phyloP scores from a whole-genome alignment of 768 basidiomycete species.

The Pisolithus albus region DNA sequence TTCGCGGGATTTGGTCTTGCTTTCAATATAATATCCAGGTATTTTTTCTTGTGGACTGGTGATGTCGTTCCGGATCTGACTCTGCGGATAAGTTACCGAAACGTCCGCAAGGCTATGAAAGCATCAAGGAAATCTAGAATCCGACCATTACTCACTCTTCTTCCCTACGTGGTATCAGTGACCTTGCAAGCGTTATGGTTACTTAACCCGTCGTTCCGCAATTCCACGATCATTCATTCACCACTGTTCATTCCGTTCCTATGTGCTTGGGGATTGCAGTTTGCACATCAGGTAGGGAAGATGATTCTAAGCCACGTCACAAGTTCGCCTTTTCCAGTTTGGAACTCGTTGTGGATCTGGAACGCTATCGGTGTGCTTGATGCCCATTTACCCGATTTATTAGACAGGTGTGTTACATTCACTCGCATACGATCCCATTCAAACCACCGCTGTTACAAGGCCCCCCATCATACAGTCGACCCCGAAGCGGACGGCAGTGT shows the following conservation, averaged over 20 bases:
- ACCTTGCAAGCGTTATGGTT: constrained; percentile 80
- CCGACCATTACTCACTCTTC: constrained; percentile 62
- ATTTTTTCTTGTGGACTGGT: background rate
- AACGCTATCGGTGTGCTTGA: constrained; percentile 72
- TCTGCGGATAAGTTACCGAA: constrained; percentile 52
- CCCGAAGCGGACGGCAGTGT: constrained; percentile 51
- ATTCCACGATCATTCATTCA: constrained; percentile 68
- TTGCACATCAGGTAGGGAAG: constrained; percentile 82
- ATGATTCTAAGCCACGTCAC: constrained; percentile 95
- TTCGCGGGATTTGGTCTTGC: constrained; percentile 63
- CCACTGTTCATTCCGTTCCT: constrained; percentile 81
- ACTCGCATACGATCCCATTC: constrained; percentile 4
- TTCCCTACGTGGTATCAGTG: constrained; percentile 73
- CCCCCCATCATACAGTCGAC: constrained; percentile 71
- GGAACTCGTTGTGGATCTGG: constrained; percentile 85
- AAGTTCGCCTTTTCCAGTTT: constrained; percentile 72
- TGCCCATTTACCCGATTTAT: constrained; percentile 65
- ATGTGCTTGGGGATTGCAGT: constrained; percentile 88
- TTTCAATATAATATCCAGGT: constrained; percentile 78
- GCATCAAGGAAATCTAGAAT: constrained; percentile 35
- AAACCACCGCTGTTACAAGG: constrained; percentile 25
- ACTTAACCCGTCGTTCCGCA: constrained; percentile 50
- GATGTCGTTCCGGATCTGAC: constrained; percentile 4
- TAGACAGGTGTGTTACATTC: constrained; percentile 50
- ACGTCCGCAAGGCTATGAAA: constrained; percentile 63